Conservation (phyloP, 305 asterid genomes). For the Fraxinus albicans region DNA sequence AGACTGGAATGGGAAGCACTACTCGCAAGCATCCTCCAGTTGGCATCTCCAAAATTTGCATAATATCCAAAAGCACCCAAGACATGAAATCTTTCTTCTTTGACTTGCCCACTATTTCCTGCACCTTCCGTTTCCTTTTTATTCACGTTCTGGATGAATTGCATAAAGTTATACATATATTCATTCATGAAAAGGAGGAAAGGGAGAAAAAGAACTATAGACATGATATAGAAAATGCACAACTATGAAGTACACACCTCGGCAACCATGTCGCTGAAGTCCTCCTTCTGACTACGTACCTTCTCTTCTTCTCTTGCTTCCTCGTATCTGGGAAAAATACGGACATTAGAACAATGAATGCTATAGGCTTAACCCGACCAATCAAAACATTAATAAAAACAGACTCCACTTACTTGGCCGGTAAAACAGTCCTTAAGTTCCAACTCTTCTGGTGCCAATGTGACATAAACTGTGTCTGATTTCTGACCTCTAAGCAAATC, state of each 20-base stretch:
- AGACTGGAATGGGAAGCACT: neutral
- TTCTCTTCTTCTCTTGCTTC: slow-evolving; percentile 94
- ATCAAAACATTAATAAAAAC: neutral
- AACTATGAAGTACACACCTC: slow-evolving; percentile 49
- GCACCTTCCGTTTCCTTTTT: slow-evolving; percentile 88
- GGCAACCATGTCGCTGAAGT: slow-evolving; percentile 98
- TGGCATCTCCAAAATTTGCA: neutral
- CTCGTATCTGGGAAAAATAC: slow-evolving; percentile 58
- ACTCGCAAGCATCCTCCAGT: neutral
- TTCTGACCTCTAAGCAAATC: slow-evolving; percentile 93
- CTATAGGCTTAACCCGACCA: neutral
- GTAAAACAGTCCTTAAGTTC: slow-evolving; percentile 85
- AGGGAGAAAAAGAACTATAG: neutral
- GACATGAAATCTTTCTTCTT: slow-evolving; percentile 96
- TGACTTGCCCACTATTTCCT: slow-evolving; percentile 76
- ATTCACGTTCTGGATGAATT: slow-evolving; percentile 63
- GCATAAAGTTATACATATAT: neutral
- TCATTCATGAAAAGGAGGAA: neutral
- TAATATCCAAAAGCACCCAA: slow-evolving; percentile 23
- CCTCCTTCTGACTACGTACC: slow-evolving; percentile 67
- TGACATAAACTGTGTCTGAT: slow-evolving; percentile 75
- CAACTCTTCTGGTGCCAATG: slow-evolving; percentile 88
- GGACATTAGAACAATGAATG: slow-evolving; percentile 2
- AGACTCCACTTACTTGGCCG: slow-evolving; percentile 62
- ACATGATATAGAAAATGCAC: neutral